phyloP scores from a whole-genome alignment of 305 asterid genomes.

The Rubia peregrina region DNA sequence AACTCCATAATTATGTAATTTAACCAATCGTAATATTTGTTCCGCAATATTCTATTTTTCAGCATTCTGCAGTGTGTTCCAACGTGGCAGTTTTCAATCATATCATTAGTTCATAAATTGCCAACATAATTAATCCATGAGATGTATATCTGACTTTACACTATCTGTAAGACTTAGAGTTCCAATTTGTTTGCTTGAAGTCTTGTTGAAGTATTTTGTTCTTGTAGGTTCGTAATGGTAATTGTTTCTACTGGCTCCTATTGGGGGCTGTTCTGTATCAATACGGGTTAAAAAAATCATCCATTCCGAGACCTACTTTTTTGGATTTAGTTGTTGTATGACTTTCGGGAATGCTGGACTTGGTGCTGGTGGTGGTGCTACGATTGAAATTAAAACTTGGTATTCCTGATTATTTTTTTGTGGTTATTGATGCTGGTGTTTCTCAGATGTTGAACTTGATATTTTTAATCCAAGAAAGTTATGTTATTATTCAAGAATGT shows the following conservation, averaged over 20 bases:
- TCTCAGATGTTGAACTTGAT: too few relatives aligned
- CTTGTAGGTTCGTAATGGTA: conserved; percentile 41
- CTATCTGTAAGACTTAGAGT: not conserved
- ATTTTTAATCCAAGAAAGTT: too few relatives aligned
- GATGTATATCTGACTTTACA: too few relatives aligned
- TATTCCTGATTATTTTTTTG: conserved; percentile 47
- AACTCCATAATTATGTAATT: too few relatives aligned
- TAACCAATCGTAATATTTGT: too few relatives aligned
- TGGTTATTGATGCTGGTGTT: conserved; percentile 41
- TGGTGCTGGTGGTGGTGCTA: conserved; percentile 36
- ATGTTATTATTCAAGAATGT: too few relatives aligned
- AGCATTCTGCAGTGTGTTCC: too few relatives aligned
- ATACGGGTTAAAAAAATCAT: conserved; percentile 43
- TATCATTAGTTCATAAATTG: too few relatives aligned
- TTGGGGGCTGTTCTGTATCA: conserved; percentile 56
- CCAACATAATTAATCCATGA: too few relatives aligned
- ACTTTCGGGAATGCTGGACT: conserved; percentile 46
- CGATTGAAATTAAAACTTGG: conserved; percentile 50
- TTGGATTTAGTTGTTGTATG: conserved; percentile 42
- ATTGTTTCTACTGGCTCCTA: conserved; percentile 55
- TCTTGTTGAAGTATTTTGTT: not conserved
- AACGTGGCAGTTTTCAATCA: too few relatives aligned
- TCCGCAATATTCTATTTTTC: too few relatives aligned
- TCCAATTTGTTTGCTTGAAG: not conserved
- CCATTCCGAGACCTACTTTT: conserved; percentile 43